Base-by-base conservation (phyloP, 2,329 filamentous ascomycete genomes). In the Domatiomyces globalis region DNA sequence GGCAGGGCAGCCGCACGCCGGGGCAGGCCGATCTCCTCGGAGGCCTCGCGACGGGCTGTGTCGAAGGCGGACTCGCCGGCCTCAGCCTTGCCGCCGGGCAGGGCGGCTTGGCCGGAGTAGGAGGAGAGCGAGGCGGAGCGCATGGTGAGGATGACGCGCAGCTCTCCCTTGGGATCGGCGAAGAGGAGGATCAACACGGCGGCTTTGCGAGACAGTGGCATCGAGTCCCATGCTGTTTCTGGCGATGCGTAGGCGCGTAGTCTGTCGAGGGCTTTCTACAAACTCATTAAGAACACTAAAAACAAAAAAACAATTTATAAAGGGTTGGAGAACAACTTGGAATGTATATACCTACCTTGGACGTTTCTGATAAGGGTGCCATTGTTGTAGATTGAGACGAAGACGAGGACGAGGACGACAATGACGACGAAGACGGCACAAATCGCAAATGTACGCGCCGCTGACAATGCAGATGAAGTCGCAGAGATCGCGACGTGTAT, bases 1-100 rank as follows among this genome's bases (percentile, higher is more conserved):
- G 87, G 86, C 27, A 95, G 75, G 54, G 78, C 78, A 62, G 83
- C 74, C 45, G 65, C 63, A n/a, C 52, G 53, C 46, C 44, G 42
- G 1, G 90, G 86, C 2, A 96, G 79, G 1, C 90, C 90, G 58
- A 96, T 95, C 66, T 96, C 90, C 66, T 96, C 90, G 66, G 78
- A 85, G 1, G 90, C 89, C 73, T 96, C 90, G 57, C 90, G 80
- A 19, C 90, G 80, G 7, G 90, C 88, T 49, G 89, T 94, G 63
- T 89, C 78, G 67, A 87, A 87, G 69, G 73, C 69, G 1, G 73
- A 75, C 64, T 83, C 80, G 7, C 59, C 59, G 29, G 45, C 45
- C 49, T 50, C 66, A 45, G 75, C 82, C 69, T 80, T 85, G 59
- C 87, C 89, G 49, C 87, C 87, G 0, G 88, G 87, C 50, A 95